Base-by-base conservation (phyloP, 352 stramenopile genomes). In the Phytopythium helicoides region DNA sequence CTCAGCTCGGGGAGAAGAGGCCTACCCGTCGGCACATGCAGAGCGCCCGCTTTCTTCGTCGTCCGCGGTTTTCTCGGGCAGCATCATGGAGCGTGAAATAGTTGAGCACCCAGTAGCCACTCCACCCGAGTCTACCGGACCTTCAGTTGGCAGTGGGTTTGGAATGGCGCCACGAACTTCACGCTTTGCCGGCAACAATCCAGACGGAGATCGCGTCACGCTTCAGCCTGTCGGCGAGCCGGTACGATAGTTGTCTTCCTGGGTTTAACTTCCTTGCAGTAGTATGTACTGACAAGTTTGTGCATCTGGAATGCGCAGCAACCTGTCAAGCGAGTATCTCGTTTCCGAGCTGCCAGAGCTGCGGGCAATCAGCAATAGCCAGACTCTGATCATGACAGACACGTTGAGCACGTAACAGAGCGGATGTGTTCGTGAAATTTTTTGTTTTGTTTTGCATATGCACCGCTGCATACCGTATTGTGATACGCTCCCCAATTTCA, bases 321-420 rank as follows among this genome's bases (percentile, higher is more conserved):
- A 89, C 82, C 83, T 9, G 81, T 92, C 35, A 87, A 92, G 58
- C 81, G 85, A 28, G 85, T 95, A 1, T 95, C 85, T 10, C 76
- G 85, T 28, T 95, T 95, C 49, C 85, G 86, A 76, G 80, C 77
- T 3, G 65, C 83, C 8, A 70, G 81, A 64, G 56, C 60, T 25
- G 50, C 53, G 25, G 14, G 6, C 9, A 18, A 46, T 3, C 52
- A 58, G 33, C 41, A 58, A 49, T 54, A 46, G 22, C 3, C 45
- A 31, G 5, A 3, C 6, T 16, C 31, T 11, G 26, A 18, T n/a
- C 14, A 16, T 14, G 16, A n/a, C 14, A 39, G 8, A 26, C 11
- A 6, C 6, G n/a, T 12, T n/a, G n/a, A n/a, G n/a, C n/a, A n/a
- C n/a, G n/a, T n/a, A n/a, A n/a, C n/a, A n/a, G n/a, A n/a, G n/a